phyloP scores from a whole-genome alignment of 352 stramenopile genomes.

The Pythium apleroticum region DNA sequence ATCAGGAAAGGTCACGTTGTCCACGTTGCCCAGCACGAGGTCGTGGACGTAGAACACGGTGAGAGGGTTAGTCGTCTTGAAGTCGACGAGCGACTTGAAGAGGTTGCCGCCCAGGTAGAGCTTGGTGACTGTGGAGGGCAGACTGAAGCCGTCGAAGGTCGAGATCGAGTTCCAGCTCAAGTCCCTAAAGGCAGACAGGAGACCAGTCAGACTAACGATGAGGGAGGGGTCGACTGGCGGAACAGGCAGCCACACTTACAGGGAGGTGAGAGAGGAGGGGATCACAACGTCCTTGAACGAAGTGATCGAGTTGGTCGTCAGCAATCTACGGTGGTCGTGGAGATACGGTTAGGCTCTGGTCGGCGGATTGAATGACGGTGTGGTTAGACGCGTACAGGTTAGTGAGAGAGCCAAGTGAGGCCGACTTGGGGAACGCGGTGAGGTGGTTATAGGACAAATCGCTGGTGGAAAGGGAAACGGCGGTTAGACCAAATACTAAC shows the following conservation, averaged over 20 bases:
- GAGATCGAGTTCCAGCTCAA: slow-evolving; percentile 68
- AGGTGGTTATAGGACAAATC: slow-evolving; percentile 22
- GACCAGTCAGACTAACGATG: slow-evolving; percentile 1
- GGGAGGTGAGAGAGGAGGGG: slow-evolving; percentile 10
- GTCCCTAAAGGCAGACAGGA: slow-evolving; percentile 28
- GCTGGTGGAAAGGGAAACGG: slow-evolving; percentile 5
- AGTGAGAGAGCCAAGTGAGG: slow-evolving; percentile 8
- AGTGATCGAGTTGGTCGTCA: slow-evolving; percentile 25
- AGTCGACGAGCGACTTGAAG: slow-evolving; percentile 53
- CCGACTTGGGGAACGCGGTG: slow-evolving; percentile 12
- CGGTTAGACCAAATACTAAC: not conserved
- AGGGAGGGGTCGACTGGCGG: not conserved
- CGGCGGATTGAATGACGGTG: too few species aligned
- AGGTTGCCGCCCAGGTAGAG: slow-evolving; percentile 67
- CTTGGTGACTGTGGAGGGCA: slow-evolving; percentile 48
- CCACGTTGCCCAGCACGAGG: slow-evolving; percentile 43
- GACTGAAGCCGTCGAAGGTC: slow-evolving; percentile 59
- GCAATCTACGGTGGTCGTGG: not conserved
- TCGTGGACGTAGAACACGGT: slow-evolving; percentile 75
- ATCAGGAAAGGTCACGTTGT: slow-evolving; percentile 43
- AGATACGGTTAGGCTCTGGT: not conserved
- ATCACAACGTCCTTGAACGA: slow-evolving; percentile 25
- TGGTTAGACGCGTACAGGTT: slow-evolving; percentile 12
- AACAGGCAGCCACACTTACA: slow-evolving; percentile 17
- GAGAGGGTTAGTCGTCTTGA: slow-evolving; percentile 47